Evolutionary conservation across 2,329 filamentous ascomycete species (phyloP).

Genomic region (Aspergillus sp.): DNA sequence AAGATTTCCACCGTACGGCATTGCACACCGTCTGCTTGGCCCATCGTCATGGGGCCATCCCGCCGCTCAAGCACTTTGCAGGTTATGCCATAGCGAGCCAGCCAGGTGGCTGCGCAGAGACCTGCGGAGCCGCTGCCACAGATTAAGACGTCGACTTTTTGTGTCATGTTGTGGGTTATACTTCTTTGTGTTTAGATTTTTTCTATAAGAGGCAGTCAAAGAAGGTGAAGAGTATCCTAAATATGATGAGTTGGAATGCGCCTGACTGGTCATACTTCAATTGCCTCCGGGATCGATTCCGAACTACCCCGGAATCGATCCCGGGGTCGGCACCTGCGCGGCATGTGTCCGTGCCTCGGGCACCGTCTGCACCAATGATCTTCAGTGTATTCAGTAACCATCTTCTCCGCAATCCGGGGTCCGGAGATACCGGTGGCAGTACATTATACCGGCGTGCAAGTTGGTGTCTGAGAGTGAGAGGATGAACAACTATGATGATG

Average conservation of each 20-base stretch:
- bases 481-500: too few species aligned
- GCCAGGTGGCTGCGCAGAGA: constrained; percentile 62
- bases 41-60: constrained; percentile 55
- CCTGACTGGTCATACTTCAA: neutral
- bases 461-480: neutral
- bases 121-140: constrained; percentile 64
- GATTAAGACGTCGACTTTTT: constrained; percentile 58
- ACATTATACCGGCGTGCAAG: neutral
- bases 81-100: constrained; percentile 57
- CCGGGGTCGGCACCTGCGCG: constrained; percentile 12
- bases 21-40: constrained; percentile 66
- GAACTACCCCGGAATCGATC: constrained; percentile 15
- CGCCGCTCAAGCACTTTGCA: constrained; percentile 62
- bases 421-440: neutral
- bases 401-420: neutral
- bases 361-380: neutral
- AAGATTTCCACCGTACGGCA: constrained; percentile 64
- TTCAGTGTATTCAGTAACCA: neutral
- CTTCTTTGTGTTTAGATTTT: neutral
- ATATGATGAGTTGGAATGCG: neutral
- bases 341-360: constrained; percentile 2
- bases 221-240: neutral
- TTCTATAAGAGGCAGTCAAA: too few species aligned
- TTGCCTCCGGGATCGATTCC: constrained; percentile 20
- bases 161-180: constrained; percentile 6